Evolutionary conservation across 2,329 filamentous ascomycete species (phyloP), one percentile per base, ranked within the genome.

Genomic region (Cercospora zeina): DNA sequence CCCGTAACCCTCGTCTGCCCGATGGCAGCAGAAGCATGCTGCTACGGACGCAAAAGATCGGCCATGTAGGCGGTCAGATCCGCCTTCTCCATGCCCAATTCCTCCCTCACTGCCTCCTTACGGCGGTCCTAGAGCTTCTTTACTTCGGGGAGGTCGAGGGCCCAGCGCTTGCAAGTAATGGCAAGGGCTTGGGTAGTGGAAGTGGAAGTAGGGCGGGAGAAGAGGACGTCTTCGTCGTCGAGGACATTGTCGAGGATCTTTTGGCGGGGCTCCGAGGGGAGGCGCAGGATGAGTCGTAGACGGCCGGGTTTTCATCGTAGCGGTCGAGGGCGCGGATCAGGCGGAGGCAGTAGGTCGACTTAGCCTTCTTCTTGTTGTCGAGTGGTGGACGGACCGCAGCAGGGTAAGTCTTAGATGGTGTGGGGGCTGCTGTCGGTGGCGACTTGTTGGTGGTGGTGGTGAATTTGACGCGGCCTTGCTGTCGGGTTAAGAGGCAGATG

Each of bases 221-320:
- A 59, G 45, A 60, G 34, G 11, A 67, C 49, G 10, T 59, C 45
- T 14, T 62, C 27, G 45, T 67, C 62, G 31, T 62, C 63, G 21
- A 64, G 33, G 21, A 61, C 57, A 24, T 56, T 39, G 16, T 59
- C 34, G 33, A 65, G 58, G 24, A 64, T 62, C 7, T 54, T 50
- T 19, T 67, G 64, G 8, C 61, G 50, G 11, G 66, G 54, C 51
- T 67, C 63, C 2, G 65, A 21, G 5, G 64, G 65, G 19, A 67
- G 64, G 6, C 16, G 16, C 9, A 42, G 9, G 42, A 21, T 0
- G 53, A n/a, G 16, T 59, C 36, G 54, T 58, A 58, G 7, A 58
- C 54, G 11, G 45, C 39, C 13, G 61, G 61, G 11, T 50, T 56
- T 24, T 56, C 34, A 37, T 66, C 58, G 49, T 55, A 58, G 21